A percentile compares a stretch with the other conserved stretches of the same genome.
Conservation (phyloP, 306 rosid species). For the Sechiopsis laciniata region DNA sequence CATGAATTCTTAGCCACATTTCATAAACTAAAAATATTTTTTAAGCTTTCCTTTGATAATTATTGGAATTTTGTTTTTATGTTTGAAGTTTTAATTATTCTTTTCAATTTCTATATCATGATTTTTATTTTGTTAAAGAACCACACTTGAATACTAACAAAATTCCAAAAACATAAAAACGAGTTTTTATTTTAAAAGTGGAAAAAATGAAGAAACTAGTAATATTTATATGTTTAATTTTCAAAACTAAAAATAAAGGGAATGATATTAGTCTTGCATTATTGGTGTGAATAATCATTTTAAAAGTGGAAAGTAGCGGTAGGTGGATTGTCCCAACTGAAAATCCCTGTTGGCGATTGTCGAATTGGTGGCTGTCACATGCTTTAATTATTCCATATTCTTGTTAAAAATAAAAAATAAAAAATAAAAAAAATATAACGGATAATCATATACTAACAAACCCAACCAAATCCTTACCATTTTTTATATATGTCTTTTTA, state of each 20-base stretch:
- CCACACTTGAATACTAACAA: too few species aligned
- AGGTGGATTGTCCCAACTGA: neutral
- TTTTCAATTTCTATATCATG: too few species aligned
- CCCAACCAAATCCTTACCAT: neutral
- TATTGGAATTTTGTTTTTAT: too few species aligned
- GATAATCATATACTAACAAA: slow-evolving; percentile 7
- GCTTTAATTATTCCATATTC: neutral
- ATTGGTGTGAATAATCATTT: slow-evolving; percentile 2
- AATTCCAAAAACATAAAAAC: too few species aligned
- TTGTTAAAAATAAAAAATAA: too few species aligned
- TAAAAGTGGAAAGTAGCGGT: neutral
- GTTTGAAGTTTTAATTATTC: too few species aligned
- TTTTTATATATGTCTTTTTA: neutral
- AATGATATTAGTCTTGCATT: neutral
- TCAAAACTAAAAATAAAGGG: neutral
- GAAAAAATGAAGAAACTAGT: too few species aligned
- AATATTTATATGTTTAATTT: neutral
- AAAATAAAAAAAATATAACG: neutral
- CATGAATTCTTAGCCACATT: too few species aligned
- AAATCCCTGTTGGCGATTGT: neutral
- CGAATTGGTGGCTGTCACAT: slow-evolving; percentile 4
- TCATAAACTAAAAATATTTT: too few species aligned
- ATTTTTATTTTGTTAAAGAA: too few species aligned
- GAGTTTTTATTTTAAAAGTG: too few species aligned
- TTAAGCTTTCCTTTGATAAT: too few species aligned